Conservation (phyloP, 176 grass and related monocot species). For the Triticum monococcum region DNA sequence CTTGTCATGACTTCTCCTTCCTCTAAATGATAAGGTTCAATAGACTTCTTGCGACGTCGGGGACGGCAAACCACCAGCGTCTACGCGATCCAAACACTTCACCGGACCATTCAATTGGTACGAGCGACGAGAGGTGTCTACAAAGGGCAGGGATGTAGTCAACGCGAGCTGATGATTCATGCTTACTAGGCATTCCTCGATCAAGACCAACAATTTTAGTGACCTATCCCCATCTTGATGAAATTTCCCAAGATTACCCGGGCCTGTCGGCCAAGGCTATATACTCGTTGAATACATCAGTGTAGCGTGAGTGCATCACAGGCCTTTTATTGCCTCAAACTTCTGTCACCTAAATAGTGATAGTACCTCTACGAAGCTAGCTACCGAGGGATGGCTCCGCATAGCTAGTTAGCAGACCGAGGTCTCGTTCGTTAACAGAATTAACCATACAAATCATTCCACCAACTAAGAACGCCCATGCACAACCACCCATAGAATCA, state of each 20-base stretch:
- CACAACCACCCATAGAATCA: not conserved
- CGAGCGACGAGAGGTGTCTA: too few relatives aligned
- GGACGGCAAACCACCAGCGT: too few relatives aligned
- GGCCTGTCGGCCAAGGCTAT: conserved; percentile 62
- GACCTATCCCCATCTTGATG: conserved; percentile 69
- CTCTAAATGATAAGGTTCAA: too few relatives aligned
- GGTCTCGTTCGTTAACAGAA: conserved; percentile 64
- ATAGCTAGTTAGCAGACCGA: conserved; percentile 65
- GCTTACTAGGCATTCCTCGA: conserved; percentile 41
- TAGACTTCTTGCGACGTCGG: too few relatives aligned
- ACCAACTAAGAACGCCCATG: not conserved
- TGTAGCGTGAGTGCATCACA: conserved; percentile 68
- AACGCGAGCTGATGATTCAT: not conserved
- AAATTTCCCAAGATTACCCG: conserved; percentile 79
- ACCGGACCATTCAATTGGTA: too few relatives aligned
- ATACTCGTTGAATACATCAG: conserved; percentile 76
- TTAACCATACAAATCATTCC: conserved; percentile 59
- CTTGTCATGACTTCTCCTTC: too few relatives aligned
- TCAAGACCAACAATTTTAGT: conserved; percentile 67
- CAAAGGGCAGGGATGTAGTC: too few relatives aligned
- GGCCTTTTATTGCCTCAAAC: conserved; percentile 81
- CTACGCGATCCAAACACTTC: too few relatives aligned
- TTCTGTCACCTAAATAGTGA: conserved; percentile 35
- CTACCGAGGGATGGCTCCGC: conserved; percentile 46
- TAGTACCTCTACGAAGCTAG: conserved; percentile 84